Base-by-base conservation (phyloP, 2,329 filamentous ascomycete species). In the Lachnum nothofagi region DNA sequence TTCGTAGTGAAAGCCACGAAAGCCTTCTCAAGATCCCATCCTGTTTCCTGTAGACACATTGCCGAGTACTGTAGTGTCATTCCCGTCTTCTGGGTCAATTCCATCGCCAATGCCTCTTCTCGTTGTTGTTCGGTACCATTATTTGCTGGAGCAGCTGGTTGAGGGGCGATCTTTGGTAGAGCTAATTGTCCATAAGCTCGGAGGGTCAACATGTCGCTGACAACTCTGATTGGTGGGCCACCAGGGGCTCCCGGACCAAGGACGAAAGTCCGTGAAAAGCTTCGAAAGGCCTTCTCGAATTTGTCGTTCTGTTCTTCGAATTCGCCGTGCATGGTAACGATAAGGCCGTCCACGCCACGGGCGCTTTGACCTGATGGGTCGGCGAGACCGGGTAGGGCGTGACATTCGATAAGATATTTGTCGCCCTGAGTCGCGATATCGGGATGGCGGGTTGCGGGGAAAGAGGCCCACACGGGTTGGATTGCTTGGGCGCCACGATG, bases 371-470 rank as follows among this genome's bases (percentile, higher is more conserved):
- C 81, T 10, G 76, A 77, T 2, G 82, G 83, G 59, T 94, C 88
- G 2, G 78, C 77, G 20, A 94, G 75, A 27, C 84, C 82, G 1
- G 83, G 79, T 27, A 91, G 72, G 14, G 85, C 78, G 60, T 89
- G 84, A 57, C 88, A 91, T 67, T 95, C 89, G 63, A 95, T 82
- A 44, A 89, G 79, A 75, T 89, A 95, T 60, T 90, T 86, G 61
- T 79, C 74, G 10, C 82, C 69, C 40, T 88, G 79, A 1, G 77
- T 70, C 42, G 76, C 72, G 54, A 94, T 77, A 60, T 85, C 78
- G 1, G 88, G 85, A 64, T 95, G 90, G 38, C 78, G 79, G 7
- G 88, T 91, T 34, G 72, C 69, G 0, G 90, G 90, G 3, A 95
- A 73, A 3, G 71, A 70, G 46, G 78, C 77, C 84, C 89, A 94